These are phyloP conservation scores for Boletus subparvulus DNA, from an alignment of 768 basidiomycete genomes.

Conservation along the genomic window DNA sequence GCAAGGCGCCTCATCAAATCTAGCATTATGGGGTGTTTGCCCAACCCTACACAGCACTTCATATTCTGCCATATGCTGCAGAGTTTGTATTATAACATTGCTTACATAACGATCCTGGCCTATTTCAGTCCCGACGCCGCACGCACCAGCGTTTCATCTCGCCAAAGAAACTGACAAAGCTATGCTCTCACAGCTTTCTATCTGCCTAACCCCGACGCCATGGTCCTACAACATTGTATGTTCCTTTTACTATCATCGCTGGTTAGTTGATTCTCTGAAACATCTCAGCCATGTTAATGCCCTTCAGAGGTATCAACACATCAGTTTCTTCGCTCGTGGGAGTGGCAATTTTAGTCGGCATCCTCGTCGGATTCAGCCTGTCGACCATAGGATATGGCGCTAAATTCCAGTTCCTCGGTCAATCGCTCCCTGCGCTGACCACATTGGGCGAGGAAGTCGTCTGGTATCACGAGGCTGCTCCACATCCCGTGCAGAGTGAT, in stretches of 20 bases:
- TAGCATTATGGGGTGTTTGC: no score
- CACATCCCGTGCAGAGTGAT: background rate
- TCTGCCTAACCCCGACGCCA: background rate
- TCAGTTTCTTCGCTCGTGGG: constrained; percentile 15
- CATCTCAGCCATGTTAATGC: constrained; percentile 5
- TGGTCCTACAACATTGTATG: background rate
- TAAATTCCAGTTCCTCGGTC: constrained; percentile 16
- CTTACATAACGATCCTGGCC: no score
- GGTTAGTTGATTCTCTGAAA: background rate
- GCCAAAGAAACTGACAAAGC: background rate
- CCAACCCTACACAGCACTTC: no score
- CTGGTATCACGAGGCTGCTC: constrained; percentile 8
- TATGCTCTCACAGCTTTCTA: background rate
- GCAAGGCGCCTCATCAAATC: no score
- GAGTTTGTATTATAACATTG: no score
- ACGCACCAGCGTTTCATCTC: no score
- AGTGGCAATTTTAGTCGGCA: constrained; percentile 24
- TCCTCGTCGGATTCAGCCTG: constrained; percentile 29
- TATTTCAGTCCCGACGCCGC: no score
- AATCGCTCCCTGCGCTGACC: constrained; percentile 13
- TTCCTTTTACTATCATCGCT: background rate
- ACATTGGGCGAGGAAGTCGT: constrained; percentile 12
- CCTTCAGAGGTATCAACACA: background rate
- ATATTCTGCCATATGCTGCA: no score
- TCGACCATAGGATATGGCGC: constrained; percentile 15